phyloP scores from a whole-genome alignment of 169 alveolate genomes.

The Plasmodium coatneyi region DNA sequence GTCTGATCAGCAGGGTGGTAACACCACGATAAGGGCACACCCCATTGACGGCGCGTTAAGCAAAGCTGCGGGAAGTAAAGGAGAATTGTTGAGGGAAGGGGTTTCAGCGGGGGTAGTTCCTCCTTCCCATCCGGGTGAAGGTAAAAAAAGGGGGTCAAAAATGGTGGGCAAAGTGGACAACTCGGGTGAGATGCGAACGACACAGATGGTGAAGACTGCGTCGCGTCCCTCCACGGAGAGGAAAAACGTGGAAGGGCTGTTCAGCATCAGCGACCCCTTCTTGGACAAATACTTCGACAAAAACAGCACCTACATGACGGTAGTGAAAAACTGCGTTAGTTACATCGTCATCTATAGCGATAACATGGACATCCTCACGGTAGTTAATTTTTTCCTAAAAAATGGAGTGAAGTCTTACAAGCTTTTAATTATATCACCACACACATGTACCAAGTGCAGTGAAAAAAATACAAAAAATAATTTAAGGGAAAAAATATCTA shows the following conservation, averaged over 20 bases:
- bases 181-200: not conserved
- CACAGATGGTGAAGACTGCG: not conserved
- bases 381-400: conserved; percentile 29
- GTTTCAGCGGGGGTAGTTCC: no score
- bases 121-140: not conserved
- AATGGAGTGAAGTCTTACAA: conserved; percentile 25
- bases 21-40: not conserved
- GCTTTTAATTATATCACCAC: conserved; percentile 39
- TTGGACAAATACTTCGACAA: conserved; percentile 40
- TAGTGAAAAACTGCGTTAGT: conserved; percentile 43
- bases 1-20: not conserved
- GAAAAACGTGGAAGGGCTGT: conserved; percentile 26
- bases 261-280: conserved; percentile 66
- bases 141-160: not conserved
- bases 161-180: not conserved
- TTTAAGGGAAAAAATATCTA: not conserved
- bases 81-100: not conserved
- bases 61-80: not conserved
- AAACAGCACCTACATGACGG: conserved; percentile 50
- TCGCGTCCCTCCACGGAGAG: not conserved
- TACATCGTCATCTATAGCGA: conserved; percentile 55
- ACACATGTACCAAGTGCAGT: conserved; percentile 28
- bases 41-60: not conserved
- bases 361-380: conserved; percentile 30
- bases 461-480: not conserved